Conservation (phyloP, 1,284 basidiomycete species). For the Puccinia hordei region DNA sequence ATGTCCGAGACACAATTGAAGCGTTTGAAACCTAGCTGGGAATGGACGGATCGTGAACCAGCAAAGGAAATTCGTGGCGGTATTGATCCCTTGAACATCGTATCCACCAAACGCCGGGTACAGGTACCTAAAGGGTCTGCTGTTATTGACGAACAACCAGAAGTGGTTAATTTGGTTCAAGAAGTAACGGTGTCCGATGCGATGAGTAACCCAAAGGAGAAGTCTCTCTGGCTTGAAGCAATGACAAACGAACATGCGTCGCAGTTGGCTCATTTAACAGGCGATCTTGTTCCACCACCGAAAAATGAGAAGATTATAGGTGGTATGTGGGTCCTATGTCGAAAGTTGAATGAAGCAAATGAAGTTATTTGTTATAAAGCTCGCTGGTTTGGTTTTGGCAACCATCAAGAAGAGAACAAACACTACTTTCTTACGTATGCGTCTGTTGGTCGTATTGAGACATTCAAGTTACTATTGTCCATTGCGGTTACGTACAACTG, state of each 20-base stretch:
- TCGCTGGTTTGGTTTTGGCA: no score
- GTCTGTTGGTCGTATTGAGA: background rate
- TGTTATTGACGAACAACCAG: no score
- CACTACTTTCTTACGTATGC: conserved; percentile 6
- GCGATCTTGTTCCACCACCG: background rate
- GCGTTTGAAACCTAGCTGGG: background rate
- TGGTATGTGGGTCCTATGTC: conserved; percentile 27
- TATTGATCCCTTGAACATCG: background rate
- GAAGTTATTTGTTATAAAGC: no score
- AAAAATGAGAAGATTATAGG: background rate
- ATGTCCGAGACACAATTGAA: background rate
- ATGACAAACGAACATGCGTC: no score
- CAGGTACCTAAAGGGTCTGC: no score
- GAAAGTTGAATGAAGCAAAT: no score
- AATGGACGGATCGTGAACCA: background rate
- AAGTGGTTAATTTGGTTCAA: no score
- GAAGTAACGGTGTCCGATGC: no score
- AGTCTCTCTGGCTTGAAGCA: no score
- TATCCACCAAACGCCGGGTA: no score
- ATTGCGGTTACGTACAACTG: background rate
- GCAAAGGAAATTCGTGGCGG: background rate
- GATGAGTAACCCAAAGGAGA: no score
- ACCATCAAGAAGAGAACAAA: background rate
- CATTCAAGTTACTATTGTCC: no score
- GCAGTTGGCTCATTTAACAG: background rate